Evolutionary conservation across 768 basidiomycete genomes (phyloP), one percentile per base, ranked within the genome.

Genomic region (Tulasnella sp.): DNA sequence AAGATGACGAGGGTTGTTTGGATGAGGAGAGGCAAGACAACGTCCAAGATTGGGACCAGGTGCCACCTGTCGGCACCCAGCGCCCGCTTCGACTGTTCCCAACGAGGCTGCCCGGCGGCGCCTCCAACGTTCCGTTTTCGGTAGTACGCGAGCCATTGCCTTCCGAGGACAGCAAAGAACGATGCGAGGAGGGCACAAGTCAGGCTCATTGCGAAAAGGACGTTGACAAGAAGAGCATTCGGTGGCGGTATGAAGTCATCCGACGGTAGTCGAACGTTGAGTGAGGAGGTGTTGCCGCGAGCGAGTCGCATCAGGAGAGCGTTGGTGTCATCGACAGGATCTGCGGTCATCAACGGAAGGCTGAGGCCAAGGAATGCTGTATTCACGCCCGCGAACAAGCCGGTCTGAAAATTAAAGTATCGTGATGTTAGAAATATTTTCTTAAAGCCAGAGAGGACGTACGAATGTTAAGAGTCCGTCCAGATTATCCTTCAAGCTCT

Each of bases 81-180:
- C 26, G 57, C 39, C 40, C 57, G 48, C 18, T 74, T 74, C 39
- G 44, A 55, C 51, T 55, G 39, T 18, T 48, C 51, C 55, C 75
- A 61, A 3, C 55, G 39, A 1, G 26, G 51, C 23, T 69, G 32
- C 20, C 57, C 75, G 13, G 51, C 48, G n/a, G 61, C 40, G 6
- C 40, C 37, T 1, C 37, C 69, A 10, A 35, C 69, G 42, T 29
- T 44, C 70, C 44, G 26, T 29, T 42, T 39, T 42, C 55, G 40
- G 77, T 70, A 77, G 40, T 70, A 70, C n/a, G 44, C 70, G 77
- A 77, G 77, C 77, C 77, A 77, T 73, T 77, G 77, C n/a, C 70
- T 73, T 26, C 67, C 77, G 18, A 70, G 39, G 40, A 77, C 55
- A 26, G 69, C 70, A n/a, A 29, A 67, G 26, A 70, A 44, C 20